Conservation (phyloP, 2,329 filamentous ascomycete genomes). For the Fusarium gaditjirri region DNA sequence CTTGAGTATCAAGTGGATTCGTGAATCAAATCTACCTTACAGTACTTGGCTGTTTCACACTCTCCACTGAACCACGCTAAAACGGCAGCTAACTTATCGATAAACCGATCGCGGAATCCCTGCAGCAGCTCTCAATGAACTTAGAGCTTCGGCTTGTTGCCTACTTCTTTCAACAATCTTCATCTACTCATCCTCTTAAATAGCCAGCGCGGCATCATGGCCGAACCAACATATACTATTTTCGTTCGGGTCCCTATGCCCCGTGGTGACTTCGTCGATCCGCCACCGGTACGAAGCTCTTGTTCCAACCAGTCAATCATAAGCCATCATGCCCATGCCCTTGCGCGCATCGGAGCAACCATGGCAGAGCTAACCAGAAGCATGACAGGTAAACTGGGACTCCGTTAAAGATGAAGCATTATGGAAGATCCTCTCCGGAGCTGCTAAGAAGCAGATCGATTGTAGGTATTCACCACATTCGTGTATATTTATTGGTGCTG, state of each 20-base stretch:
- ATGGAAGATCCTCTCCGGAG: slow-evolving; percentile 89
- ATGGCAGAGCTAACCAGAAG: slow-evolving; percentile 38
- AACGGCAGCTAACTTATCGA: slow-evolving; percentile 38
- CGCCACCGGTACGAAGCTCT: slow-evolving; percentile 73
- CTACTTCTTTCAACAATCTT: slow-evolving; percentile 29
- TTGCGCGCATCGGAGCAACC: slow-evolving; percentile 26
- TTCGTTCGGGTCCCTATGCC: slow-evolving; percentile 91
- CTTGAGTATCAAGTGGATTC: background rate
- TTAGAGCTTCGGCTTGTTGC: slow-evolving; percentile 29
- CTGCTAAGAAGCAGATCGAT: slow-evolving; percentile 84
- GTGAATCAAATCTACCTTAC: background rate
- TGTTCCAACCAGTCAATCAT: slow-evolving; percentile 1
- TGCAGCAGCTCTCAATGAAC: slow-evolving; percentile 30
- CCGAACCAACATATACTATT: slow-evolving; percentile 75
- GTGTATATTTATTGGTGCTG: slow-evolving; percentile 22
- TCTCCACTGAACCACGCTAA: slow-evolving; percentile 15
- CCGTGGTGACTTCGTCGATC: slow-evolving; percentile 88
- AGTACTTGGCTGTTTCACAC: slow-evolving; percentile 19
- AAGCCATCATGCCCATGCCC: slow-evolving; percentile 25
- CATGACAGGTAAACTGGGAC: slow-evolving; percentile 83
- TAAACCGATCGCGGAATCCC: slow-evolving; percentile 40
- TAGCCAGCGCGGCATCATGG: slow-evolving; percentile 47
- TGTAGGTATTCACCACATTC: slow-evolving; percentile 65
- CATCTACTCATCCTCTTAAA: slow-evolving; percentile 20
- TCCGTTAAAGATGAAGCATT: slow-evolving; percentile 84